Evolutionary conservation across 2,329 filamentous ascomycete genomes (phyloP), one percentile per base, ranked within the genome.

Genomic region (Colletotrichum sp.): DNA sequence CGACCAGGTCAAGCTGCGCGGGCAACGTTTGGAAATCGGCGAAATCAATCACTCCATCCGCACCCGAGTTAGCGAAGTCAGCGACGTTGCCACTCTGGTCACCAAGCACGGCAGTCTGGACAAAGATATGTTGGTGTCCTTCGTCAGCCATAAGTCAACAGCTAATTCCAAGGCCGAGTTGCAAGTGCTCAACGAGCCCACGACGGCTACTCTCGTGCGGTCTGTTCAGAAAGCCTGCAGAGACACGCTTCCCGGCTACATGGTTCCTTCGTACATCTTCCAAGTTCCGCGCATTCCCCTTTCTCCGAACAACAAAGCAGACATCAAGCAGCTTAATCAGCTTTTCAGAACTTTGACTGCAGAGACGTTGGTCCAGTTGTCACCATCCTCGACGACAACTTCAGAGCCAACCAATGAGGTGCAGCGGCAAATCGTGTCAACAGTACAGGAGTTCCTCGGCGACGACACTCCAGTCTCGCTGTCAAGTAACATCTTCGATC

Each of bases 1-100:
- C 81, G 95, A 98, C 71, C 96, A 99, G 84, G 93, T 98, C 77
- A 99, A 99, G 82, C 89, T 98, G 5, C 92, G 96, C 13, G 96
- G 96, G 0, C 96, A 98, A 82, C 90, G 96, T 16, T 89, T 99
- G 1, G 96, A 99, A 81, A 94, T 98, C 76, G 94, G 94, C 1
- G 96, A 99, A 85, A 98, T 98, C 83, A 97, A 98, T 79, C 93
- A 96, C 65, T 91, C 94, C 10, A 95, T 98, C 79, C 92, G 92
- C 63, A 87, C 90, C 24, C 90, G 90, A 0, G 88, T 91, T 0
- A 77, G 83, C 0, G 86, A 86, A 1, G 85, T 97, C 10, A 87
- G 90, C 16, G 95, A 98, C 79, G 92, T 95, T 0, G 92, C 92
- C 5, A 98, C 96, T 0, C 86, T 98, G 16, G 94, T 98, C 1